Evolutionary conservation across 2,329 filamentous ascomycete species (phyloP).

Genomic region (Talaromyces sp.): DNA sequence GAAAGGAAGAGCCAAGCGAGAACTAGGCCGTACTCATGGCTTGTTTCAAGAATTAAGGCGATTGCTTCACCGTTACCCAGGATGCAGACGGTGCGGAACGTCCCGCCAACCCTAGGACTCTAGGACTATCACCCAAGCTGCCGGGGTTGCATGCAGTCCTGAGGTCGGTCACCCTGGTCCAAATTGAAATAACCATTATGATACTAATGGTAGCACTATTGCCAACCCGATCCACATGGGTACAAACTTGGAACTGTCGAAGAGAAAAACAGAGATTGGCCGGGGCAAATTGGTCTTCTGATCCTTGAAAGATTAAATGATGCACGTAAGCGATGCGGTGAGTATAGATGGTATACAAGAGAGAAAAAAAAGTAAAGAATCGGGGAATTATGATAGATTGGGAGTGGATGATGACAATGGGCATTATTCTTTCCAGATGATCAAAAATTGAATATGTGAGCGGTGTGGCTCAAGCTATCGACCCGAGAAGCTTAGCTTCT

Average conservation of each 20-base stretch:
- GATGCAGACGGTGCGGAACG: not conserved
- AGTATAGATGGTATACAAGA: not conserved
- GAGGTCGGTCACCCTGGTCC: not conserved
- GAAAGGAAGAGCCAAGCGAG: not conserved
- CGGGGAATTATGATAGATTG: not conserved
- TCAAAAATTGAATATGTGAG: not conserved
- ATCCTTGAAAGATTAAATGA: not conserved
- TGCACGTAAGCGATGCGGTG: slow-evolving; percentile 2
- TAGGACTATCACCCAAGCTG: not conserved
- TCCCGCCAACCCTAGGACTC: not conserved
- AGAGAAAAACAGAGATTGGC: not conserved
- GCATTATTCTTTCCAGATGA: not conserved
- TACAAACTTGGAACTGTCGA: not conserved
- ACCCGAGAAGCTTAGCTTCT: not conserved
- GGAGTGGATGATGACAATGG: slow-evolving; percentile 2
- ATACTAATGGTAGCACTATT: not conserved
- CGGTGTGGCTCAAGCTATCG: slow-evolving; percentile 5
- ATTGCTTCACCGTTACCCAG: not conserved
- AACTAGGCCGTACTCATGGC: not conserved
- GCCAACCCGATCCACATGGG: not conserved
- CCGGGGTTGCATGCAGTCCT: not conserved
- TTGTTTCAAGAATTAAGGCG: not conserved
- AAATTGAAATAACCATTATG: not conserved
- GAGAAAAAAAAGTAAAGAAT: slow-evolving; percentile 2
- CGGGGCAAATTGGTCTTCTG: not conserved